phyloP scores from a whole-genome alignment of 257 asterid genomes.

The Vinca minor region DNA sequence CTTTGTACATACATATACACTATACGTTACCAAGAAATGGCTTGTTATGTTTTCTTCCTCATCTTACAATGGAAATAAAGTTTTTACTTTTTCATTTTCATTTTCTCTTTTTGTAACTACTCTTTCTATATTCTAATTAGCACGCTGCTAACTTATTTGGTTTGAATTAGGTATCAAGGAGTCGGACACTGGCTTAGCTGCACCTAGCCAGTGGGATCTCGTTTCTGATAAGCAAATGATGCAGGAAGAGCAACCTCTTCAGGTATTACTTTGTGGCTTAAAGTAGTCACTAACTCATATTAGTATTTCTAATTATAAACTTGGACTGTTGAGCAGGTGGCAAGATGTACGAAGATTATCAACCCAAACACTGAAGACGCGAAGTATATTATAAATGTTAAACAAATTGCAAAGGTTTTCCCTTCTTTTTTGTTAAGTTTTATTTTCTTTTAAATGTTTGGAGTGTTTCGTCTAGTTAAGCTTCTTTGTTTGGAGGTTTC shows the following conservation, averaged over 20 bases:
- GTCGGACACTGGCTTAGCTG: constrained; percentile 96
- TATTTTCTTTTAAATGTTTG: not conserved
- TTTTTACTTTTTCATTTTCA: no score
- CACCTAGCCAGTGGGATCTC: constrained; percentile 99
- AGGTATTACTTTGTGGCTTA: constrained; percentile 29
- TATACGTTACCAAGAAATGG: not conserved
- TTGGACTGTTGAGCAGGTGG: constrained; percentile 43
- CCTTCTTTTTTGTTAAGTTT: not conserved
- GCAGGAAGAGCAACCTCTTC: constrained; percentile 98
- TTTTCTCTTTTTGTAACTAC: no score
- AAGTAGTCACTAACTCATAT: not conserved
- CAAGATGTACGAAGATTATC: constrained; percentile 88
- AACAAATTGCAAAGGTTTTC: constrained; percentile 68
- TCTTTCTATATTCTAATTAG: not conserved
- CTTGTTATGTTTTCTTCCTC: not conserved
- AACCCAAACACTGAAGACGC: constrained; percentile 87
- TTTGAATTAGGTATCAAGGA: constrained; percentile 67
- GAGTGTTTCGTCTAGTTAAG: not conserved
- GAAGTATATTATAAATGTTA: constrained; percentile 68
- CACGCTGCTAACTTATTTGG: not conserved
- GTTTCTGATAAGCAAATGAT: constrained; percentile 98
- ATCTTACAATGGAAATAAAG: not conserved
- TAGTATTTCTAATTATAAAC: not conserved
- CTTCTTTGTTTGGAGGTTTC: not conserved
- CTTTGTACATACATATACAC: no score